Base-by-base conservation (phyloP, 2,329 filamentous ascomycete genomes). In the Diaporthe sp. region DNA sequence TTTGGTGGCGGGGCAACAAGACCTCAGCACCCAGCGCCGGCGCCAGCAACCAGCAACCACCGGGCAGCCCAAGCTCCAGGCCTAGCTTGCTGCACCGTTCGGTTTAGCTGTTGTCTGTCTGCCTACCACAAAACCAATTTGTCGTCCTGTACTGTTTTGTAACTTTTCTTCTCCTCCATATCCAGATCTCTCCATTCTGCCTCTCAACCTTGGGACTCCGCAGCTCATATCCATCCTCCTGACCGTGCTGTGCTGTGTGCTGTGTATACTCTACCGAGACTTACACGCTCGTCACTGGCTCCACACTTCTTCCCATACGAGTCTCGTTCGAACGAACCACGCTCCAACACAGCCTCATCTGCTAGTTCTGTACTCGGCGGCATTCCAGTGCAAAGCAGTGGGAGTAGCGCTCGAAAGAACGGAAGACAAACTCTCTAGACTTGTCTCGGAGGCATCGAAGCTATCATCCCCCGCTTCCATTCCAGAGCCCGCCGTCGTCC, bases 1-100 rank as follows among this genome's bases (percentile, higher is more conserved):
- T 64, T 64, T 54, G 70, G 70, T 72, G 70, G 70, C 70, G 70
- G 70, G 70, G 70, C 70, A 72, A 64, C 70, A 71, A 28, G 17
- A 25, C 25, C 35, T 8, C 4, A 38, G 45, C 30, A 25, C n/a
- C n/a, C 30, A 64, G 58, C 58, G 13, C 33, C 57, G 25, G 57
- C 57, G 13, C 35, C 35, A 22, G 57, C 57, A 60, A 30, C 25
- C 40, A 42, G 15, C 25, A 55, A 28, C 47, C 30, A 67, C 25
- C 42, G 50, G 52, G 61, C 45, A 66, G 40, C 42, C 28, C 40
- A n/a, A 50, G 30, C 28, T 66, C 61, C 47, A 19, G 22, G 64
- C 47, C 30, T 40, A 40, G 52, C 38, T 25, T 25, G 57, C 47
- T 38, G 47, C 47, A 68, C 42, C 64, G n/a, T 22, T 35, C 25